Base-by-base conservation (phyloP, 1,139 yeast genomes). In the Yamadazyma pseudoaaseri region DNA sequence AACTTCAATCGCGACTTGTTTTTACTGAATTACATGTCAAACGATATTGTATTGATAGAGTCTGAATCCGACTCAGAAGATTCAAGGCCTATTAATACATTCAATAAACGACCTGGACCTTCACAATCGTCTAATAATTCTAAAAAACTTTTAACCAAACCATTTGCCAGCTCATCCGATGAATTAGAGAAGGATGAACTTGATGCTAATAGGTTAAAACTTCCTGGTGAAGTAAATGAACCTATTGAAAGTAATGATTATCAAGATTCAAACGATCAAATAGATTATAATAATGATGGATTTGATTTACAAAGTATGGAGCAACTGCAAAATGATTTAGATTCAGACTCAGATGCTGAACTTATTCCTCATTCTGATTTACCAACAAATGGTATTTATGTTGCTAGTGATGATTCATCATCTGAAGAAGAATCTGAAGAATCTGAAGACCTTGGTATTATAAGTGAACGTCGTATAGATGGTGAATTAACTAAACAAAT, bases 31-130 rank as follows among this genome's bases (percentile, higher is more conserved):
- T 18, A 22, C 10, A 30, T 30, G 33, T 24, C 24, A 12, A 25
- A 18, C 29, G 54, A 51, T 13, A 44, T 51, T 15, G 44, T 51
- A 17, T 41, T 53, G 20, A 38, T 53, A 21, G 55, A 51, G 27
- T 31, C 36, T n/a, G 38, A 33, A 6, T 26, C 34, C 9, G 40
- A 37, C 17, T 49, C 56, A 4, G 54, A 51, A 5, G 54, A 51
- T 9, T 36, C 32, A 16, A 41, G 33, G 29, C 30, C 39, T 24
- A 27, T 30, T 15, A 18, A 40, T 39, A 16, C 27, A 15, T 20
- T 36, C 37, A 37, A 39, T 33, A 41, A 42, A 35, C 31, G 47
- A 29, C 27, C 40, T 29, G 35, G 38, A 15, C 35, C 26, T 3
- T 32, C 26, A 15, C 26, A 17, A 13, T 9, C 27, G n/a, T 17